Evolutionary conservation across 148 eudicot species (phyloP).

Genomic region (Chenopodium album): DNA sequence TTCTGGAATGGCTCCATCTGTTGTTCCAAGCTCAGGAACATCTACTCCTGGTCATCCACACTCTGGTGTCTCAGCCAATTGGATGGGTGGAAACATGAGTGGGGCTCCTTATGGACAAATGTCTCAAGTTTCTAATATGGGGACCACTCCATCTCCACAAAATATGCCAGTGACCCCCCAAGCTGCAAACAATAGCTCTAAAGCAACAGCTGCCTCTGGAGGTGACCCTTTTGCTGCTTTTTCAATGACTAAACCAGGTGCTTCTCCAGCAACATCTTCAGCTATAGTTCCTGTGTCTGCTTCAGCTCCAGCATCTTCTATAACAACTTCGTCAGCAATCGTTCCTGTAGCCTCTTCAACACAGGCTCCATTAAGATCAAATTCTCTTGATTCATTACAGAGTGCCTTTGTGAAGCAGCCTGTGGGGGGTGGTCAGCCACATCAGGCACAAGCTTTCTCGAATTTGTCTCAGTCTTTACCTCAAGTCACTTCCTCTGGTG

Average conservation of each 20-base stretch:
- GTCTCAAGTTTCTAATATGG: constrained; percentile 50
- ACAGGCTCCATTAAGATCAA: constrained; percentile 47
- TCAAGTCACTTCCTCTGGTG: constrained; percentile 40
- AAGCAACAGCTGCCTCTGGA: constrained; percentile 46
- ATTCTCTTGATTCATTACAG: constrained; percentile 66
- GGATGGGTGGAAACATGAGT: constrained; percentile 52
- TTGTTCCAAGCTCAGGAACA: constrained; percentile 26
- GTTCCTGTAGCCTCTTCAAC: constrained; percentile 46
- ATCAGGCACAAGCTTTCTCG: constrained; percentile 40
- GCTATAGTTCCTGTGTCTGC: constrained; percentile 52
- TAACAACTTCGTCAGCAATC: constrained; percentile 45
- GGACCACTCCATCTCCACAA: constrained; percentile 43
- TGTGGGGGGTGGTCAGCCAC: constrained; percentile 43
- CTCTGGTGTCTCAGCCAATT: constrained; percentile 47
- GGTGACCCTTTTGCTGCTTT: constrained; percentile 70
- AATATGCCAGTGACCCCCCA: constrained; percentile 36
- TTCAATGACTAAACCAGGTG: constrained; percentile 47
- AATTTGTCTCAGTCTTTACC: constrained; percentile 52
- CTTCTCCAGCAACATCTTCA: constrained; percentile 41
- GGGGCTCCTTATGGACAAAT: constrained; percentile 46
- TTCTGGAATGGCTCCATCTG: constrained; percentile 25
- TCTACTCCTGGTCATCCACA: constrained; percentile 36
- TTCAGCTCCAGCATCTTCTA: constrained; percentile 30
- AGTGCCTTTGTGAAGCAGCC: constrained; percentile 54
- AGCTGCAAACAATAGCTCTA: constrained; percentile 43